Evolutionary conservation across 345 rosid species (phyloP).

Genomic region (Salix exigua): DNA sequence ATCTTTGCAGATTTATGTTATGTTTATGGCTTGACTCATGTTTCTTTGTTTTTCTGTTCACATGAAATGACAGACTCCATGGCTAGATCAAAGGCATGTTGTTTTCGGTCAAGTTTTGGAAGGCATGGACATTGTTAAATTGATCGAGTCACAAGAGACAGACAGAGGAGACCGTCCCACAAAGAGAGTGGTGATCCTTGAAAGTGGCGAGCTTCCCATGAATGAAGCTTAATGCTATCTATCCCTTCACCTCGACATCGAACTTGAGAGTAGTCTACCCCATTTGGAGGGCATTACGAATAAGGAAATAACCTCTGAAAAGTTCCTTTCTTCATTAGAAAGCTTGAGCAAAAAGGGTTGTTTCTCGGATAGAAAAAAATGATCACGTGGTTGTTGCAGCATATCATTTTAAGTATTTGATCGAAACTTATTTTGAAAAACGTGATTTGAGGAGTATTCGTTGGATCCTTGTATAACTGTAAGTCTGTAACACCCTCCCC

Average conservation of each 20-base stretch:
- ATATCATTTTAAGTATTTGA: neutral
- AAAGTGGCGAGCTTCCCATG: conserved; percentile 86
- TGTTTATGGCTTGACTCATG: neutral
- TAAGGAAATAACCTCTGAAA: neutral
- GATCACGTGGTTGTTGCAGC: neutral
- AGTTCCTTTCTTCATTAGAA: neutral
- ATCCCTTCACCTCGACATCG: neutral
- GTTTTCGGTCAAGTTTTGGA: conserved; percentile 96
- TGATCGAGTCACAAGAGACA: conserved; percentile 76
- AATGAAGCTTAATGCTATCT: conserved; percentile 37
- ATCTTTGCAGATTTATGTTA: neutral
- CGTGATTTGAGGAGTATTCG: no score
- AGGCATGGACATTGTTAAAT: conserved; percentile 84
- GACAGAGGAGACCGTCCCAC: conserved; percentile 95
- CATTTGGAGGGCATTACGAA: neutral
- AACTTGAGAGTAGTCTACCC: conserved; percentile 6
- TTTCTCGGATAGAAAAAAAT: neutral
- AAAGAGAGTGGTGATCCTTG: conserved; percentile 77
- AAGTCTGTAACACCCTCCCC: no score
- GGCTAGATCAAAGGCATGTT: conserved; percentile 94
- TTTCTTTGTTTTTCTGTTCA: neutral
- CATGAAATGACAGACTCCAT: conserved; percentile 67
- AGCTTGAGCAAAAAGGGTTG: neutral
- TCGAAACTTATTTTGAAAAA: neutral
- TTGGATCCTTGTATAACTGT: no score